Base-by-base conservation (phyloP, 2,329 filamentous ascomycete species). In the Stemphylium vesicarium region DNA sequence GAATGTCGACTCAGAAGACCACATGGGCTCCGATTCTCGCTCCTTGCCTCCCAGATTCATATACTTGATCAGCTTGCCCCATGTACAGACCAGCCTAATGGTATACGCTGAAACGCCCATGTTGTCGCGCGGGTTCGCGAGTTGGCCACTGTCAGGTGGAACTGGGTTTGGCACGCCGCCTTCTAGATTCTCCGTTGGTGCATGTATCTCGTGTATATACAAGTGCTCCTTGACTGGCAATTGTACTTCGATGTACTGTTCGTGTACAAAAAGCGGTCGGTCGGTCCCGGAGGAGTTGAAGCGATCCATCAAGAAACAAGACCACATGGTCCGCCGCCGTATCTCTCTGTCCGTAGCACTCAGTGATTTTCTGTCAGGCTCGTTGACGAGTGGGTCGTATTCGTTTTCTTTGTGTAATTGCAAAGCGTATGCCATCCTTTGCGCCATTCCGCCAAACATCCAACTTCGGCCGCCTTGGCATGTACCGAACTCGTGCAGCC, bases 281-380 rank as follows among this genome's bases (percentile, higher is more conserved):
- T 97, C 93, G 2, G 92, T 96, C 2, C 95, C 94, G 1, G 93
- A 97, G 0, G 94, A 97, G 76, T 96, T 97, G 80, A 97, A 97
- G 0, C 94, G 87, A 73, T 99, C 95, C 93, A 98, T 97, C 52
- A 97, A 77, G 69, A 96, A 96, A 72, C 94, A 98, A 11, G 93
- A 91, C 95, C 95, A 99, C 94, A 99, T 98, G 2, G 92, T 95
- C 52, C 95, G 85, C 63, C 95, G 82, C 56, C 95, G 85, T 49
- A 98, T 97, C 74, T 99, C 95, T 24, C 92, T 88, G 73, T 98
- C 95, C 13, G 93, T 92, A 64, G 95, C 95, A 71, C 92, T 96
- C 47, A 95, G 83, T 59, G 89, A 85, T 2, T 83, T 82, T 11
- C 84, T 81, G 33, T 79, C 79, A 16, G 83, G 82, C 36, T 84